phyloP scores from a whole-genome alignment of 768 basidiomycete species.

The Xerocomus potaroensis region DNA sequence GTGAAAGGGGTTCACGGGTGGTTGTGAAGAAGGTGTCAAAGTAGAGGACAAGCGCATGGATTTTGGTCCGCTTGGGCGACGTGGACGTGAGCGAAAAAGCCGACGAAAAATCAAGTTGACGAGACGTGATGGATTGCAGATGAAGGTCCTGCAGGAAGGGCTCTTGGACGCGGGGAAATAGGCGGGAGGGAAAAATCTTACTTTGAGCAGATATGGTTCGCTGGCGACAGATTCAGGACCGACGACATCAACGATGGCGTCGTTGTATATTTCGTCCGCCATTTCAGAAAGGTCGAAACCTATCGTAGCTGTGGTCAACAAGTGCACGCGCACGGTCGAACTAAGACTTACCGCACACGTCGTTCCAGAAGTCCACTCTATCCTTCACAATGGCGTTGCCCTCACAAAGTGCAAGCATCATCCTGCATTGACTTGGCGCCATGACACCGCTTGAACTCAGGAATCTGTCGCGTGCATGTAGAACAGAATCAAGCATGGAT shows the following conservation, averaged over 20 bases:
- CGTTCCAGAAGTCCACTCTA: constrained; percentile 84
- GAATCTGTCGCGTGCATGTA: constrained; percentile 84
- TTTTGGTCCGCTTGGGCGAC: constrained; percentile 54
- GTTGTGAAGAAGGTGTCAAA: constrained; percentile 92
- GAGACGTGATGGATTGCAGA: constrained; percentile 55
- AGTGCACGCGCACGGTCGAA: background rate
- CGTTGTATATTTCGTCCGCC: constrained; percentile 68
- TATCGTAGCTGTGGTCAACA: constrained; percentile 24
- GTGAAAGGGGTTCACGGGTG: constrained; percentile 49
- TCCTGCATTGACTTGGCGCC: constrained; percentile 86
- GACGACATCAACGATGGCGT: constrained; percentile 82
- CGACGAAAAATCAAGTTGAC: constrained; percentile 76
- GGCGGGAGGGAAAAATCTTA: constrained; percentile 29
- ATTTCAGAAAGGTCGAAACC: constrained; percentile 89
- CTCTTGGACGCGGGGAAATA: no score
- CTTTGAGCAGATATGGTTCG: constrained; percentile 63
- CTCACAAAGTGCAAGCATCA: constrained; percentile 82
- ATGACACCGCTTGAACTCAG: constrained; percentile 69
- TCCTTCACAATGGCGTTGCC: constrained; percentile 73
- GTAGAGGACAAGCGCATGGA: constrained; percentile 82
- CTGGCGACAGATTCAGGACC: constrained; percentile 61
- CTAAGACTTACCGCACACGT: constrained; percentile 71
- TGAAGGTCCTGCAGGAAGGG: constrained; percentile 61
- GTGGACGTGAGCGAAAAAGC: constrained; percentile 71
- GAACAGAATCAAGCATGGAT: constrained; percentile 95